Evolutionary conservation across 192 early-diverging fungal species (phyloP).

Genomic region (Coemansia sp.): DNA sequence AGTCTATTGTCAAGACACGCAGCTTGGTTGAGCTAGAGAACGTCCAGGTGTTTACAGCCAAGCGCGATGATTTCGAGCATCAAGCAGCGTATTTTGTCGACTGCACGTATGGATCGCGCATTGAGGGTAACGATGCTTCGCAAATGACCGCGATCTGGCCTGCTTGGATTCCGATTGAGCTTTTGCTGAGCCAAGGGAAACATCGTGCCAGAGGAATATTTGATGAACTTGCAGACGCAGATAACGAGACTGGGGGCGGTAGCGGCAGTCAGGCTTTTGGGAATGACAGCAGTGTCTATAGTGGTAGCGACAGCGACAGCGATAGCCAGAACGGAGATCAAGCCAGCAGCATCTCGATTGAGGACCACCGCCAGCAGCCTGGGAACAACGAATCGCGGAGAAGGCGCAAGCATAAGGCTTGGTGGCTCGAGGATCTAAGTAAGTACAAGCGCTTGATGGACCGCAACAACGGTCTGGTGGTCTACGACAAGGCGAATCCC

Average conservation of each 20-base stretch:
- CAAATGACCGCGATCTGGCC: constrained; percentile 52
- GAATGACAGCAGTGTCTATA: not conserved
- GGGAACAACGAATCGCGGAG: not conserved
- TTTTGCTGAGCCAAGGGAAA: constrained; percentile 49
- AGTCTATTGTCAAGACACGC: constrained; percentile 57
- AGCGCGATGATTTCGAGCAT: constrained; percentile 44
- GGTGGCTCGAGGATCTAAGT: constrained; percentile 50
- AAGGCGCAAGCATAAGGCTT: constrained; percentile 24
- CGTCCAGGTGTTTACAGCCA: constrained; percentile 53
- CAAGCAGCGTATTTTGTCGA: constrained; percentile 52
- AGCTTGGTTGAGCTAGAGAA: constrained; percentile 53
- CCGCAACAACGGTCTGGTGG: constrained; percentile 49
- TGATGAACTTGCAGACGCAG: constrained; percentile 31
- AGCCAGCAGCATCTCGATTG: not conserved
- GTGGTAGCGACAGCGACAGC: constrained; percentile 6
- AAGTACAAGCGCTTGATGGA: constrained; percentile 56
- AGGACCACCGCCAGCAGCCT: not conserved
- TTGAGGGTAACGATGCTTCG: constrained; percentile 17
- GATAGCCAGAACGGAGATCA: not conserved
- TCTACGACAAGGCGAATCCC: constrained; percentile 56
- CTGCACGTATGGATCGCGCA: constrained; percentile 48
- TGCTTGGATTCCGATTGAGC: constrained; percentile 58
- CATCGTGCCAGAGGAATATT: constrained; percentile 40
- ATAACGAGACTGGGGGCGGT: not conserved
- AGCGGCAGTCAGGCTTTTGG: not conserved